Percentiles rank a stretch among this genome's conserved stretches.
Conservation (phyloP, 148 eudicot species). For the Hydrangea macrophylla region DNA sequence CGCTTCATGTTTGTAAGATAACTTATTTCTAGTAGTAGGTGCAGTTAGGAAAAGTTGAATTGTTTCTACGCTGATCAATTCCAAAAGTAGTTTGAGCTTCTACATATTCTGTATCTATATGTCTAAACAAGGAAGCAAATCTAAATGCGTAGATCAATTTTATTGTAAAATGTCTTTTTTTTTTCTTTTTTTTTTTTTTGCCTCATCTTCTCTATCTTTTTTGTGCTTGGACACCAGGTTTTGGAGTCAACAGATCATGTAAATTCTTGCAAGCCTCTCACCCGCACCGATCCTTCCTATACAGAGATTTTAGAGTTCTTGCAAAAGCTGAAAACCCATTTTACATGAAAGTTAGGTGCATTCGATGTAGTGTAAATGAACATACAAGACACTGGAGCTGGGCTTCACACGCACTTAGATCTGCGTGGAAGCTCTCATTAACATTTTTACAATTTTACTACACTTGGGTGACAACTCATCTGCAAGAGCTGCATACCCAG, state of each 20-base stretch:
- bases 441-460: not conserved
- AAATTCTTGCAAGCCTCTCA: slow-evolving; percentile 93
- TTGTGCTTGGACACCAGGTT: slow-evolving; percentile 46
- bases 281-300: slow-evolving; percentile 81
- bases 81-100: too few relatives aligned
- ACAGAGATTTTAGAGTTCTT: slow-evolving; percentile 70
- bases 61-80: too few relatives aligned
- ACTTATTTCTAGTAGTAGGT: too few relatives aligned
- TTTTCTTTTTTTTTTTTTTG: not conserved
- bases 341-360: slow-evolving; percentile 9
- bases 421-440: not conserved
- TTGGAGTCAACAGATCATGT: slow-evolving; percentile 97
- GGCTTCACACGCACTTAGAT: not conserved
- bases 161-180: not conserved
- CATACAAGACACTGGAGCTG: slow-evolving; percentile 1
- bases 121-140: not conserved
- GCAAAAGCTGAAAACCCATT: slow-evolving; percentile 62
- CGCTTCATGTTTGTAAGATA: too few relatives aligned
- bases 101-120: not conserved
- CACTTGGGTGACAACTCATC: not conserved
- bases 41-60: too few relatives aligned
- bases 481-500: not conserved
- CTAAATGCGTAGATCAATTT: not conserved
- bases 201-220: not conserved
- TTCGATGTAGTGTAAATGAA: slow-evolving; percentile 13